Percentiles rank a stretch among this genome's conserved stretches.
These are phyloP conservation scores for Schoenoplectus tabernaemontani DNA, from an alignment of 202 grass and related monocot species.

Conservation along the genomic window DNA sequence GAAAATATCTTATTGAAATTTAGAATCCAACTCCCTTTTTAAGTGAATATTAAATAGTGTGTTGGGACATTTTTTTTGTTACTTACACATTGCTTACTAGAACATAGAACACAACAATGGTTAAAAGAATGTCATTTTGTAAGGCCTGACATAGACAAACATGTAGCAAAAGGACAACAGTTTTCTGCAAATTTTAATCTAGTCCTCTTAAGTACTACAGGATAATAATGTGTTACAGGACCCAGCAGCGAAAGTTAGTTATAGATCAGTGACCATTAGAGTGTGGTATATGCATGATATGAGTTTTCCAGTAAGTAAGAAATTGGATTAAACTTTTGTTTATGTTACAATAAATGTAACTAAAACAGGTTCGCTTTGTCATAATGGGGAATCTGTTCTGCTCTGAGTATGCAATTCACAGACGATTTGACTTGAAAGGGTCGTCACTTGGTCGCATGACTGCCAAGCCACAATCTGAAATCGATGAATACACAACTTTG, in stretches of 20 bases:
- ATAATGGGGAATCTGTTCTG: conserved; percentile 99
- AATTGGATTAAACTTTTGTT: background rate
- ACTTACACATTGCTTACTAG: background rate
- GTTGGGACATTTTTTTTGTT: conserved; percentile 17
- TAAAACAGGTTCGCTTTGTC: conserved; percentile 86
- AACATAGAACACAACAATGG: background rate
- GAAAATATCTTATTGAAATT: background rate
- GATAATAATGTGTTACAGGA: background rate
- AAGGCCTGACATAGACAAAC: background rate
- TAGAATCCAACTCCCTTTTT: background rate
- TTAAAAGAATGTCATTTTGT: background rate
- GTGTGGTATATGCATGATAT: background rate
- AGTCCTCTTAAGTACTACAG: background rate
- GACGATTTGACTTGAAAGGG: conserved; percentile 98
- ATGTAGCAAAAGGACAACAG: background rate
- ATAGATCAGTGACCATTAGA: background rate
- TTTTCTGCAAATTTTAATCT: background rate
- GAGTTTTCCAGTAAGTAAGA: background rate
- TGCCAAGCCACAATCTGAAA: conserved; percentile 77
- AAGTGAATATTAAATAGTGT: background rate
- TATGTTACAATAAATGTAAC: conserved; percentile 25
- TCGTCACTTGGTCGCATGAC: conserved; percentile 87
- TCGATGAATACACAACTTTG: conserved; percentile 92
- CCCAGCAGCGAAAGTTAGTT: background rate
- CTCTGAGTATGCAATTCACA: conserved; percentile 72